These are phyloP conservation scores for Aspergillus cavernicola DNA, from an alignment of 495 filamentous ascomycete genomes.

Conservation along the genomic window DNA sequence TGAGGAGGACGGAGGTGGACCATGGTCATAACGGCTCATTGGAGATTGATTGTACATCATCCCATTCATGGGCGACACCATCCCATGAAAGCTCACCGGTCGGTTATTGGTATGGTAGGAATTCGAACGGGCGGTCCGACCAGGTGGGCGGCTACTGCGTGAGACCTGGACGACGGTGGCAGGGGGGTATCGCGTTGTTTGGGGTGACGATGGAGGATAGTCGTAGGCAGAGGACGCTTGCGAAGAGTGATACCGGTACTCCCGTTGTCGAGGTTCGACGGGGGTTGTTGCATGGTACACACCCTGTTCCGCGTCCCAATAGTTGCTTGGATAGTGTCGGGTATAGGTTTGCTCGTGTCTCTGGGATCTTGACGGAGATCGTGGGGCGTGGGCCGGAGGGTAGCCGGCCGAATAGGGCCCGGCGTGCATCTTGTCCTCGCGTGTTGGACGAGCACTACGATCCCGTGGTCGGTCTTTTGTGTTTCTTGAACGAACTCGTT, in stretches of 20 bases:
- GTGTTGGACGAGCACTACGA: slow-evolving; percentile 25
- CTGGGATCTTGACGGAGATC: slow-evolving; percentile 35
- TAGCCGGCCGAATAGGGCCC: slow-evolving; percentile 32
- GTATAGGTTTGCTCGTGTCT: slow-evolving; percentile 31
- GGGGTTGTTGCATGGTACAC: slow-evolving; percentile 31
- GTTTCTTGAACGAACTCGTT: slow-evolving; percentile 28
- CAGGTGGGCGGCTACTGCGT: slow-evolving; percentile 24
- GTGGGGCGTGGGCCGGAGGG: slow-evolving; percentile 26
- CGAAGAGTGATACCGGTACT: slow-evolving; percentile 26
- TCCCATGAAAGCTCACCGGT: slow-evolving; percentile 45
- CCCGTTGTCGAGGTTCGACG: slow-evolving; percentile 30
- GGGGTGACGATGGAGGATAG: slow-evolving; percentile 29
- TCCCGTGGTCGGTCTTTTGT: slow-evolving; percentile 33
- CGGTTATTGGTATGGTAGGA: slow-evolving; percentile 34
- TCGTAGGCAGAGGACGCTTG: slow-evolving; percentile 30
- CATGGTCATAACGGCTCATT: slow-evolving; percentile 31
- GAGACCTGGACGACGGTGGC: slow-evolving; percentile 26
- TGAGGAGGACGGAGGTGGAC: slow-evolving; percentile 35
- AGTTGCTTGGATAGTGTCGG: slow-evolving; percentile 27
- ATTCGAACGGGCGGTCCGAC: slow-evolving; percentile 29
- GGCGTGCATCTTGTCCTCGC: slow-evolving; percentile 38
- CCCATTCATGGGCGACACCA: slow-evolving; percentile 28
- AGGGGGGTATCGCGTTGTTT: slow-evolving; percentile 23
- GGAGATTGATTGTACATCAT: slow-evolving; percentile 31
- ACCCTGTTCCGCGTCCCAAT: slow-evolving; percentile 33